Percentiles rank a stretch among this genome's conserved stretches.
These are phyloP conservation scores for Hydnomerulius pinastri DNA, from an alignment of 768 basidiomycete species.

Conservation along the genomic window DNA sequence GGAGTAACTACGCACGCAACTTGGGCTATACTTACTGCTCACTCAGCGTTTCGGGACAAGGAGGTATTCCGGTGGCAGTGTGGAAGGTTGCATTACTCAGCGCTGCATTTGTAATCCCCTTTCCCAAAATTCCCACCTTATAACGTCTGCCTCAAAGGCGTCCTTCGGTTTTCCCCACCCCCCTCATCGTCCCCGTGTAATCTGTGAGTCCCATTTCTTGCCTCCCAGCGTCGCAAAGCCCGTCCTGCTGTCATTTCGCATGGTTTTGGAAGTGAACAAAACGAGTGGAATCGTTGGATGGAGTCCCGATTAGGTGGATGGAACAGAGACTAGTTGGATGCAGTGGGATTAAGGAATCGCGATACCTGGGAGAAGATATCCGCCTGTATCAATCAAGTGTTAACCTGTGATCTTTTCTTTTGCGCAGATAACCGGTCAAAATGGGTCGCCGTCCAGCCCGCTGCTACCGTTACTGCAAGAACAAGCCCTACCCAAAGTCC, in stretches of 20 bases:
- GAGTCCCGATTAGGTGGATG: background rate
- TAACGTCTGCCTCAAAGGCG: slow-evolving; percentile 6
- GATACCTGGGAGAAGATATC: background rate
- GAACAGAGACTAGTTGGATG: slow-evolving; percentile 10
- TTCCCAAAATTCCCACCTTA: slow-evolving; percentile 21
- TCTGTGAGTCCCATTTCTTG: slow-evolving; percentile 18
- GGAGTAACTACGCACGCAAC: too few species aligned
- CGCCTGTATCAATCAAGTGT: background rate
- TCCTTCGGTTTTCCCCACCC: background rate
- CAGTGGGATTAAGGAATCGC: background rate
- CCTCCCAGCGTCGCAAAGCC: background rate
- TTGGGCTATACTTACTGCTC: too few species aligned
- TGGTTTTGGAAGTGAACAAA: background rate
- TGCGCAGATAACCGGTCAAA: slow-evolving; percentile 16
- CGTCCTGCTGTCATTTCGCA: background rate
- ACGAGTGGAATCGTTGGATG: slow-evolving; percentile 15
- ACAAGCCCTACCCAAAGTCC: slow-evolving; percentile 97
- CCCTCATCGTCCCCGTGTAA: slow-evolving; percentile 18
- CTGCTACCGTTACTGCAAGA: slow-evolving; percentile 99
- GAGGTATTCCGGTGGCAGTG: too few species aligned
- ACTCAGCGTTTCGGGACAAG: too few species aligned
- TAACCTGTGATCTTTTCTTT: slow-evolving; percentile 7
- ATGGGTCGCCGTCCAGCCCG: slow-evolving; percentile 99
- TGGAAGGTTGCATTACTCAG: slow-evolving; percentile 24
- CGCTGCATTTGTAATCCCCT: slow-evolving; percentile 18